Evolutionary conservation across 208 protist species (phyloP), one percentile per base, ranked within the genome.

Genomic region (Trichomonas vaginalis): DNA sequence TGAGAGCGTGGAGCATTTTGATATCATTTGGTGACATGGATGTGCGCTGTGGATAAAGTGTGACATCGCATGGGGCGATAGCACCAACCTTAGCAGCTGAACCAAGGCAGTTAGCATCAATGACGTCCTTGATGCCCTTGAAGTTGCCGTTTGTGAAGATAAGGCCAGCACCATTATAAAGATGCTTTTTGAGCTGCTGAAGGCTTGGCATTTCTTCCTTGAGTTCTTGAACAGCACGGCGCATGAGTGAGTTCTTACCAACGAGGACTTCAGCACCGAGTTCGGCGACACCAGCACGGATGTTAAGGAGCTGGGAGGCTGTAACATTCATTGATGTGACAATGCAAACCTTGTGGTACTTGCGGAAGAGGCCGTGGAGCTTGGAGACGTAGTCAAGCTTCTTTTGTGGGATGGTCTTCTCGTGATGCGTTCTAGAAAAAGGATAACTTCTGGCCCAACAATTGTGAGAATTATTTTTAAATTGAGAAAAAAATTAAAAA

Each of bases 1-100:
- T 98, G 46, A 99, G 97, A 23, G 99, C 99, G 98, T 99, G 99
- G 97, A 99, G 99, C 98, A 99, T 99, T 98, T 21, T 98, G 97
- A 49, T 98, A n/a, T n/a, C n/a, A n/a, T n/a, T n/a, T n/a, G n/a
- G n/a, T n/a, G n/a, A n/a, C n/a, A n/a, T n/a, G n/a, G n/a, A n/a
- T n/a, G n/a, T n/a, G n/a, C n/a, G n/a, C n/a, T n/a, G n/a, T n/a
- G n/a, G n/a, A n/a, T n/a, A 98, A 96, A 99, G 97, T 96, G 98
- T 96, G 82, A 99, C 99, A 96, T 99, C 98, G 96, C 96, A 96
- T 79, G 98, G 99, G 40, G 99, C 98, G 96, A 99, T 97, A 95
- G 98, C 97, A 96, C 99, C 99, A 86, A n/a, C n/a, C n/a, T n/a
- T n/a, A n/a, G n/a, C n/a, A n/a, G n/a, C n/a, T n/a, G n/a, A n/a